These are phyloP conservation scores for Microbotryum violaceum DNA, from an alignment of 1,284 basidiomycete species.

Conservation along the genomic window DNA sequence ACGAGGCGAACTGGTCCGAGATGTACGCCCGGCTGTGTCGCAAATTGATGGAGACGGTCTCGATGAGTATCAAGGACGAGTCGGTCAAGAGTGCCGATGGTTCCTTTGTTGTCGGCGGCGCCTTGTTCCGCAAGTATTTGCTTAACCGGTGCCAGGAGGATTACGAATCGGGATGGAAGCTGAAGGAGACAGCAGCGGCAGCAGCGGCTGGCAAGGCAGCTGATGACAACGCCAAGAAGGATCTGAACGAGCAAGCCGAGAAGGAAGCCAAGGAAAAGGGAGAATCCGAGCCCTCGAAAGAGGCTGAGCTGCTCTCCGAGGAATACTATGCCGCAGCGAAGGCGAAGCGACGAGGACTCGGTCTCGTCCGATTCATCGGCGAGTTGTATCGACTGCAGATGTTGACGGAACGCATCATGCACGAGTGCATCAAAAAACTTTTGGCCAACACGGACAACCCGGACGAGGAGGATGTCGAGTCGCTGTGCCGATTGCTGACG, in stretches of 20 bases:
- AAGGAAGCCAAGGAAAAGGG: conserved; percentile 38
- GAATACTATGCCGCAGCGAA: conserved; percentile 96
- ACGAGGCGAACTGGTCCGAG: conserved; percentile 89
- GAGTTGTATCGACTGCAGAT: conserved; percentile 96
- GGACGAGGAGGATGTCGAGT: conserved; percentile 96
- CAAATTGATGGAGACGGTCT: conserved; percentile 87
- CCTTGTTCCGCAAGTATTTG: conserved; percentile 80
- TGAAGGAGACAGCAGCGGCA: conserved; percentile 48
- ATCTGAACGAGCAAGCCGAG: conserved; percentile 45
- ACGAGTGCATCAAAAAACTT: conserved; percentile 90
- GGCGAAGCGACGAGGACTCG: conserved; percentile 92
- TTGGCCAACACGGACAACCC: conserved; percentile 86
- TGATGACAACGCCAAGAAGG: conserved; percentile 51
- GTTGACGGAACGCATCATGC: conserved; percentile 91
- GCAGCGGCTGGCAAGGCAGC: conserved; percentile 51
- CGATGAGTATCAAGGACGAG: conserved; percentile 76
- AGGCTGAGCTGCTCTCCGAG: conserved; percentile 62
- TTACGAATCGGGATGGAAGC: conserved; percentile 75
- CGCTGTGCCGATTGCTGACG: conserved; percentile 80
- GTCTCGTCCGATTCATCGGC: conserved; percentile 94
- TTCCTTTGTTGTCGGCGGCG: conserved; percentile 75
- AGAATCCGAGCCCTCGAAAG: conserved; percentile 33
- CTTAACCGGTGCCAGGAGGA: conserved; percentile 89
- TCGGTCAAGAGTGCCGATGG: conserved; percentile 67
- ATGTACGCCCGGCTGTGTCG: conserved; percentile 94